A percentile compares a stretch with the other conserved stretches of the same genome.
phyloP scores from a whole-genome alignment of 2,329 filamentous ascomycete species.

The Daldinia eschscholtzii region DNA sequence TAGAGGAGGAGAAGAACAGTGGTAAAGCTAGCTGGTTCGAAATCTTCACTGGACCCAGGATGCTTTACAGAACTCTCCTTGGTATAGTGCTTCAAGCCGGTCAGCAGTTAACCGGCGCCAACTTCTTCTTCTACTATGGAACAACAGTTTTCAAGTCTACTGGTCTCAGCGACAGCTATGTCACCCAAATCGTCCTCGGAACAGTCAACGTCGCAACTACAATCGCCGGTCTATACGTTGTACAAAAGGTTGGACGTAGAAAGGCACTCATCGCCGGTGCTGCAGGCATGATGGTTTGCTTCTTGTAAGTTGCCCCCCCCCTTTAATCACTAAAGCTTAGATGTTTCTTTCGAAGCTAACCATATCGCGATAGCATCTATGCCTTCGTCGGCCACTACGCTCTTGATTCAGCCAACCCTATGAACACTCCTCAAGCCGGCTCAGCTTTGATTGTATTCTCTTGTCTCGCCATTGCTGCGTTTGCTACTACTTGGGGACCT shows the following conservation, averaged over 20 bases:
- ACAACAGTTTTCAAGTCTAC: constrained; percentile 71
- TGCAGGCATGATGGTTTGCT: constrained; percentile 69
- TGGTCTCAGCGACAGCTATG: constrained; percentile 73
- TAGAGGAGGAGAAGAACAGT: constrained; percentile 61
- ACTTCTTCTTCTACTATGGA: constrained; percentile 75
- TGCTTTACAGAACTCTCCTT: constrained; percentile 73
- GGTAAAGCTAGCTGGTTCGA: constrained; percentile 65
- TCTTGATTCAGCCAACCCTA: constrained; percentile 58
- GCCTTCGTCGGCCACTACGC: constrained; percentile 63
- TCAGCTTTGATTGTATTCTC: constrained; percentile 75
- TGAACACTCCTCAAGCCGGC: constrained; percentile 63
- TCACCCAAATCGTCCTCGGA: constrained; percentile 76
- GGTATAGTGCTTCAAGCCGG: constrained; percentile 73
- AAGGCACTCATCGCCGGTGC: constrained; percentile 73
- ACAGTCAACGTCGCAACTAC: constrained; percentile 77
- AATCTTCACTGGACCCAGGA: constrained; percentile 76
- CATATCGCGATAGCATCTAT: constrained; percentile 54
- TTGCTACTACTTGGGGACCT: constrained; percentile 78
- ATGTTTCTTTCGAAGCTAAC: constrained; percentile 18
- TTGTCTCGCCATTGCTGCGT: constrained; percentile 75
- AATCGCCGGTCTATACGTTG: constrained; percentile 73
- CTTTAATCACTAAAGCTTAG: neutral
- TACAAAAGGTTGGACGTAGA: constrained; percentile 74
- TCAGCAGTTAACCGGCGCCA: constrained; percentile 76
- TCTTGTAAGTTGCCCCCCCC: constrained; percentile 55